phyloP scores from a whole-genome alignment of 2,329 filamentous ascomycete species.

The Zelopaecilomyces penicillatus region DNA sequence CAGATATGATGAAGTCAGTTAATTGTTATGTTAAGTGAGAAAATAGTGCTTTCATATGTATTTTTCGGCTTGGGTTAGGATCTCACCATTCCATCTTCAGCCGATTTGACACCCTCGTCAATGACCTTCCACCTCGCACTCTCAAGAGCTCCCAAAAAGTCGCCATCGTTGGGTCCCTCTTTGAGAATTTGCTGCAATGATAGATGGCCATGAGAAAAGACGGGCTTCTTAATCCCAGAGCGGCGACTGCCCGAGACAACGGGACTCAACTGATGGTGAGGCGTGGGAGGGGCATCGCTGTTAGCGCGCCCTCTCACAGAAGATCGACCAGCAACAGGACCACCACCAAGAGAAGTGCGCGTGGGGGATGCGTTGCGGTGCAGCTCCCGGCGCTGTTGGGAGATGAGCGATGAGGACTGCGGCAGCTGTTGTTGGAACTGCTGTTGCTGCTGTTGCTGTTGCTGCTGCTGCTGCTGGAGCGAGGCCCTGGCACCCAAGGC shows the following conservation, averaged over 20 bases:
- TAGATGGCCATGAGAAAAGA: conserved; percentile 45
- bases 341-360: conserved; percentile 9
- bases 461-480: conserved; percentile 22
- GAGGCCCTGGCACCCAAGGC: conserved; percentile 49
- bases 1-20: neutral
- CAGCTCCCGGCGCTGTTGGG: conserved; percentile 51
- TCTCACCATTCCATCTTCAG: conserved; percentile 71
- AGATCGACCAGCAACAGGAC: conserved; percentile 25
- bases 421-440: too few relatives aligned
- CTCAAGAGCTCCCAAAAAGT: conserved; percentile 58
- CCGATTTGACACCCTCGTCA: conserved; percentile 67
- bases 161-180: conserved; percentile 68
- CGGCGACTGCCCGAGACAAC: conserved; percentile 27
- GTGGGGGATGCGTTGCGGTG: conserved; percentile 28
- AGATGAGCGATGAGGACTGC: conserved; percentile 42
- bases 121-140: conserved; percentile 66
- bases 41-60: neutral
- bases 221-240: conserved; percentile 33
- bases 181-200: conserved; percentile 68
- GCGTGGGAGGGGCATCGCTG: conserved; percentile 53
- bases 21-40: neutral
- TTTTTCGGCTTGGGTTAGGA: neutral
- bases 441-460: too few relatives aligned
- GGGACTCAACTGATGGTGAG: conserved; percentile 12
- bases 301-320: conserved; percentile 58